Evolutionary conservation across 2,329 filamentous ascomycete species (phyloP).

Genomic region (Colletotrichum scovillei): DNA sequence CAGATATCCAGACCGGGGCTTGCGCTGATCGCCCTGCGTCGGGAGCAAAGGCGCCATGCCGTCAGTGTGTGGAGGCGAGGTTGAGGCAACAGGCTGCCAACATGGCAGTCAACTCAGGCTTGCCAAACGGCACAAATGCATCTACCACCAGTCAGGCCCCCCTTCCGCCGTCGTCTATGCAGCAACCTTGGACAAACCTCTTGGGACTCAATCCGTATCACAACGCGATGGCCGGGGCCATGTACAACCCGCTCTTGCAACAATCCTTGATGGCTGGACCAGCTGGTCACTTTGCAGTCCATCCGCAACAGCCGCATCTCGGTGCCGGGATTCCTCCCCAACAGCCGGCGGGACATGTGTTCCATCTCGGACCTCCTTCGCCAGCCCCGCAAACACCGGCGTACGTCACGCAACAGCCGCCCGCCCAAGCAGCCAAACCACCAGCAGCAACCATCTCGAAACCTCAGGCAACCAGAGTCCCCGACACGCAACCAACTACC

Average conservation of each 20-base stretch:
- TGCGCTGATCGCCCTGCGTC: conserved; percentile 12
- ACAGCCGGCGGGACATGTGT: background rate
- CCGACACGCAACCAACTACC: conserved; percentile 43
- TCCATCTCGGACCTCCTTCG: conserved; percentile 3
- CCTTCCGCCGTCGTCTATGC: conserved; percentile 4
- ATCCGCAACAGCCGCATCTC: conserved; percentile 14
- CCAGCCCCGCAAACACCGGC: background rate
- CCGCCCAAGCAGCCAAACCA: background rate
- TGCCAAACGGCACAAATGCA: background rate
- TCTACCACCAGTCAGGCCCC: background rate
- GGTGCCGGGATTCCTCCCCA: background rate
- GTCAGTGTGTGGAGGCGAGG: conserved; percentile 32
- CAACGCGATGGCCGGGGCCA: conserved; percentile 21
- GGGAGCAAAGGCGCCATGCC: conserved; percentile 27
- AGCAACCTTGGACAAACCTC: conserved; percentile 24
- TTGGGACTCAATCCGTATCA: conserved; percentile 29
- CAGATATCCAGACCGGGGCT: background rate
- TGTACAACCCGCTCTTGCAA: conserved; percentile 29
- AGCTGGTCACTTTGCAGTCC: conserved; percentile 11
- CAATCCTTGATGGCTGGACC: conserved; percentile 19
- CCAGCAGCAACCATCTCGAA: background rate
- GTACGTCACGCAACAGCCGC: background rate
- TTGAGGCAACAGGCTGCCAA: conserved; percentile 30
- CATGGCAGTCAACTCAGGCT: background rate
- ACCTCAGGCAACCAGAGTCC: background rate